phyloP scores from a whole-genome alignment of 441 rosid species.

The Mallotus japonicus region DNA sequence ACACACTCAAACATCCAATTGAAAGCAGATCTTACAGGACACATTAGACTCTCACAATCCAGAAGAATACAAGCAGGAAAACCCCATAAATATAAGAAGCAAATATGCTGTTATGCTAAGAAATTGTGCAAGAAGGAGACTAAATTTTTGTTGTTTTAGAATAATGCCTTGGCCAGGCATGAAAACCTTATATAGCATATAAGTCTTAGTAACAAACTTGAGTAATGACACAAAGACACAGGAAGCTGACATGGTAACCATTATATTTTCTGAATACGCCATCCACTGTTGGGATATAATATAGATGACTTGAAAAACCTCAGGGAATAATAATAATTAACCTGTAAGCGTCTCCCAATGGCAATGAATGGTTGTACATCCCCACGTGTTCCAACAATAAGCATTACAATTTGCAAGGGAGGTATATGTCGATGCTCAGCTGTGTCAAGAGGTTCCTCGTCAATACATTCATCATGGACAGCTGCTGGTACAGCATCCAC shows the following conservation, averaged over 20 bases:
- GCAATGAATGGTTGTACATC: slow-evolving; percentile 62
- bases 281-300: no score
- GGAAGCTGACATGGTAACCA: neutral
- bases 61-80: neutral
- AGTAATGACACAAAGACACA: neutral
- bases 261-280: no score
- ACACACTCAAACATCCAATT: no score
- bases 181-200: neutral
- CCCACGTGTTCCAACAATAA: slow-evolving; percentile 60
- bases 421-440: slow-evolving; percentile 29
- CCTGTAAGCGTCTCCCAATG: slow-evolving; percentile 56
- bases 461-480: slow-evolving; percentile 23
- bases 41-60: neutral
- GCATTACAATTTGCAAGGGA: slow-evolving; percentile 52
- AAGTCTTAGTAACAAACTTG: neutral
- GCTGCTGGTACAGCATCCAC: slow-evolving; percentile 30
- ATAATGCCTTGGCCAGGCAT: neutral
- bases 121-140: neutral
- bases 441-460: slow-evolving; percentile 29
- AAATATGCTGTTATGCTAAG: neutral
- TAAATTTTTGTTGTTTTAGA: neutral
- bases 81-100: neutral
- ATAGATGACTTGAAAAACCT: neutral
- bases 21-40: no score
- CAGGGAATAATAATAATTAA: slow-evolving; percentile 16